Evolutionary conservation across 345 rosid genomes (phyloP), one percentile per base, ranked within the genome.

Genomic region (Punica granatum): DNA sequence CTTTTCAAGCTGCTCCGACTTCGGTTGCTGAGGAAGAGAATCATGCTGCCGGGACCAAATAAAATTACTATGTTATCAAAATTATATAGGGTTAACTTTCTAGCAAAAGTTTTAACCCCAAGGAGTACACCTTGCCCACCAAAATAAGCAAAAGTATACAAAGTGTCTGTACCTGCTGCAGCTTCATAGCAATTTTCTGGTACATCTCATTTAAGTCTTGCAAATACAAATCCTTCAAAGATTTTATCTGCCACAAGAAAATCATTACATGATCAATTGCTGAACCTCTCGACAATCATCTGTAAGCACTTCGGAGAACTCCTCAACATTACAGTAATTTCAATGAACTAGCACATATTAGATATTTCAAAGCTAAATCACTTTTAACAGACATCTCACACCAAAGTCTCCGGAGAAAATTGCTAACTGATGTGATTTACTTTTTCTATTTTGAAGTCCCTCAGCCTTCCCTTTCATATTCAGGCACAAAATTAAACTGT

Each of bases 1-100:
- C 84, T 81, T 89, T 0, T 86, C 97, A 70, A 86, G 69, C 75
- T 86, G 96, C 0, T 89, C 93, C 59, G 86, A 68, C 77, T 87
- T 91, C 42, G 88, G 85, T 63, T 73, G 97, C 53, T 80, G 91
- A 11, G 82, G 85, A 78, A 84, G 76, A 69, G 92, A 75, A 70
- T 88, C 95, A 67, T 84, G 88, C 88, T 83, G 78, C 43, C 69
- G 65, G 65, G 60, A 36, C 69, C 63, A 60, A n/a, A n/a, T n/a
- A n/a, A n/a, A n/a, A n/a, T n/a, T n/a, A n/a, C n/a, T n/a, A n/a
- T n/a, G n/a, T n/a, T n/a, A n/a, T n/a, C n/a, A n/a, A n/a, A n/a
- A n/a, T n/a, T 59, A n/a, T n/a, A n/a, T n/a, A n/a, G n/a, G n/a
- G n/a, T n/a, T 37, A 7, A 56, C 62, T 67, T 58, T 16, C 51